phyloP scores from a whole-genome alignment of 805 yeast species.

The Priceomyces castillae region DNA sequence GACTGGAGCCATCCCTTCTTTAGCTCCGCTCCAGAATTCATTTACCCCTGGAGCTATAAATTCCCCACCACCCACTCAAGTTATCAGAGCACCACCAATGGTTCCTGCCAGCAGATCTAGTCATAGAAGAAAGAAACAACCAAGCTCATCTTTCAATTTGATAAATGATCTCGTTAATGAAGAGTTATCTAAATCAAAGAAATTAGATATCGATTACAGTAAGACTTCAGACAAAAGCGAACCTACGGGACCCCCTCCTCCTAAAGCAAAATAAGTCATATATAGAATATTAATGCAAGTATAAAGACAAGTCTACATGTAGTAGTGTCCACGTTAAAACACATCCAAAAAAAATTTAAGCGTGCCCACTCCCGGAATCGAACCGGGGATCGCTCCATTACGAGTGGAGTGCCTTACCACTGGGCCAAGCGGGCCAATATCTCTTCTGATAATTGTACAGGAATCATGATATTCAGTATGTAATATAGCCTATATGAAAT shows the following conservation, averaged over 20 bases:
- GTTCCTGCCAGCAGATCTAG: neutral
- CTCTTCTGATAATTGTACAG: neutral
- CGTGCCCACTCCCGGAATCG: constrained; percentile 52
- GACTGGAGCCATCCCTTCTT: too few relatives aligned
- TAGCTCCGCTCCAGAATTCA: constrained; percentile 12
- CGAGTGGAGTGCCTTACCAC: constrained; percentile 57
- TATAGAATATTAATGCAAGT: neutral
- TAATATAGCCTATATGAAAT: too few relatives aligned
- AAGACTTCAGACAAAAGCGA: constrained; percentile 5
- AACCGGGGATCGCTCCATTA: constrained; percentile 55
- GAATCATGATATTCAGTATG: constrained; percentile 1
- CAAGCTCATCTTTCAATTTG: constrained; percentile 21
- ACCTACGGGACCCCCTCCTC: constrained; percentile 33
- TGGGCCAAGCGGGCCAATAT: constrained; percentile 47
- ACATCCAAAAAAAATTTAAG: constrained; percentile 15
- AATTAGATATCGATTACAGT: constrained; percentile 23
- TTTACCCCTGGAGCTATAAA: constrained; percentile 11
- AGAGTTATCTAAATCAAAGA: constrained; percentile 41
- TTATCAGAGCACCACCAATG: constrained; percentile 13
- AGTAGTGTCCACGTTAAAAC: too few relatives aligned
- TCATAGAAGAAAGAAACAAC: constrained; percentile 28
- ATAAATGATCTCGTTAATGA: constrained; percentile 43
- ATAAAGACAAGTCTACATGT: too few relatives aligned
- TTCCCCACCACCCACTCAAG: constrained; percentile 6
- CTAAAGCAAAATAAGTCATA: constrained; percentile 9